phyloP scores from a whole-genome alignment of 306 rosid species.

The Prunus persica region DNA sequence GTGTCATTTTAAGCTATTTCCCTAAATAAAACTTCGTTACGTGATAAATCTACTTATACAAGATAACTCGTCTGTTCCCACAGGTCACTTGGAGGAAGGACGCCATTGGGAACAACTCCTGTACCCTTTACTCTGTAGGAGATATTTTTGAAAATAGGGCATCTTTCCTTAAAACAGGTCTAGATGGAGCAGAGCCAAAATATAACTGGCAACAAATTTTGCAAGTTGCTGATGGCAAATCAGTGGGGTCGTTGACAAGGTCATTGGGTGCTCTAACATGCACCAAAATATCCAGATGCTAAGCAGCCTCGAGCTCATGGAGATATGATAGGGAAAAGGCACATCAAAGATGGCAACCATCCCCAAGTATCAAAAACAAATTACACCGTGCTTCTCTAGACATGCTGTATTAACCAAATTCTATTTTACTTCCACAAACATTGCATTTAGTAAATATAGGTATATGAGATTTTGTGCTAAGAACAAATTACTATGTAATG shows the following conservation, averaged over 20 bases:
- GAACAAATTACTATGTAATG: neutral
- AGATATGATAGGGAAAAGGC: neutral
- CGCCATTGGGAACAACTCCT: neutral
- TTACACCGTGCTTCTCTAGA: neutral
- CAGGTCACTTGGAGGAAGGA: slow-evolving; percentile 24
- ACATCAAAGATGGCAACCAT: neutral
- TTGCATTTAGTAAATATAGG: neutral
- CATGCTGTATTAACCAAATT: neutral
- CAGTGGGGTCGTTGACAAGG: slow-evolving; percentile 10
- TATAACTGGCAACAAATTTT: slow-evolving; percentile 9
- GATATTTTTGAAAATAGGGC: slow-evolving; percentile 28
- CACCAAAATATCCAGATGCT: slow-evolving; percentile 15
- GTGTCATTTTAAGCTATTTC: too few species aligned
- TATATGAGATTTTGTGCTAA: neutral
- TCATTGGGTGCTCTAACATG: slow-evolving; percentile 24
- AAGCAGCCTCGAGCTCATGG: neutral
- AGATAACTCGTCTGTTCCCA: neutral
- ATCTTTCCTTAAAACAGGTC: slow-evolving; percentile 4
- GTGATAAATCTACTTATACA: too few species aligned
- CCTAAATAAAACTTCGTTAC: too few species aligned
- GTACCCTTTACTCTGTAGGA: slow-evolving; percentile 14
- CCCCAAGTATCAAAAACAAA: neutral
- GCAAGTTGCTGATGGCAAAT: slow-evolving; percentile 13
- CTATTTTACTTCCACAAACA: neutral
- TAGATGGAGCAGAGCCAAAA: neutral